phyloP scores from a whole-genome alignment of 2,329 filamentous ascomycete species.

The Acrodontium crateriforme region DNA sequence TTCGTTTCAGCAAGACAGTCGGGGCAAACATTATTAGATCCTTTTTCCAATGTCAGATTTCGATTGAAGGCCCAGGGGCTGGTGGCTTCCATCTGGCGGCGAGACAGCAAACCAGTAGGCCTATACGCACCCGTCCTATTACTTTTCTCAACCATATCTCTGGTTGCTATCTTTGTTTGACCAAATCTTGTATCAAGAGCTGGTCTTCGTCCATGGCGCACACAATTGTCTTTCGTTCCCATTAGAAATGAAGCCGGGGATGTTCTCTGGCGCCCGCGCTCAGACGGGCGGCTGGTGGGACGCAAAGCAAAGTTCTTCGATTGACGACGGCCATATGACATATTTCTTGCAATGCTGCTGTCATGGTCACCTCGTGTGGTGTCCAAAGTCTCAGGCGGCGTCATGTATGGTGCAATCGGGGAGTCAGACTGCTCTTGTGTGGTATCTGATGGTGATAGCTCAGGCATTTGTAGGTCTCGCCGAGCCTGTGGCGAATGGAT shows the following conservation, averaged over 20 bases:
- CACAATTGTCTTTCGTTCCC: slow-evolving; percentile 15
- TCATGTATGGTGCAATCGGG: background rate
- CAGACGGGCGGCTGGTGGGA: slow-evolving; percentile 1
- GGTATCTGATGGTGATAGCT: no score
- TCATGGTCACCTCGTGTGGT: slow-evolving; percentile 3
- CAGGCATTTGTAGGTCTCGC: background rate
- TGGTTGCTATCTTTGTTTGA: slow-evolving; percentile 6
- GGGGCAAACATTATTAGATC: slow-evolving; percentile 16
- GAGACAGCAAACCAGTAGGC: slow-evolving; percentile 12
- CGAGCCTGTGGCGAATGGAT: slow-evolving; percentile 13
- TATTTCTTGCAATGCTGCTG: background rate
- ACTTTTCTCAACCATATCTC: slow-evolving; percentile 15
- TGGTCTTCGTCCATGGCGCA: slow-evolving; percentile 18
- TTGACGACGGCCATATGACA: slow-evolving; percentile 1
- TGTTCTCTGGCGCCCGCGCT: slow-evolving; percentile 7
- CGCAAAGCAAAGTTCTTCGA: slow-evolving; percentile 1
- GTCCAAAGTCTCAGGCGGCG: background rate
- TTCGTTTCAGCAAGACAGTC: slow-evolving; percentile 19
- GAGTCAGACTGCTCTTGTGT: no score
- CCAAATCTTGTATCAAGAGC: background rate
- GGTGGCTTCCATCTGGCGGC: slow-evolving; percentile 17
- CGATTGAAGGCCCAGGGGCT: slow-evolving; percentile 14
- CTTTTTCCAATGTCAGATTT: slow-evolving; percentile 3
- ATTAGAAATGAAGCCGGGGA: slow-evolving; percentile 7
- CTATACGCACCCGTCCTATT: slow-evolving; percentile 18